Conservation (phyloP, 2,329 filamentous ascomycete genomes). For the Stenocarpella maydis region DNA sequence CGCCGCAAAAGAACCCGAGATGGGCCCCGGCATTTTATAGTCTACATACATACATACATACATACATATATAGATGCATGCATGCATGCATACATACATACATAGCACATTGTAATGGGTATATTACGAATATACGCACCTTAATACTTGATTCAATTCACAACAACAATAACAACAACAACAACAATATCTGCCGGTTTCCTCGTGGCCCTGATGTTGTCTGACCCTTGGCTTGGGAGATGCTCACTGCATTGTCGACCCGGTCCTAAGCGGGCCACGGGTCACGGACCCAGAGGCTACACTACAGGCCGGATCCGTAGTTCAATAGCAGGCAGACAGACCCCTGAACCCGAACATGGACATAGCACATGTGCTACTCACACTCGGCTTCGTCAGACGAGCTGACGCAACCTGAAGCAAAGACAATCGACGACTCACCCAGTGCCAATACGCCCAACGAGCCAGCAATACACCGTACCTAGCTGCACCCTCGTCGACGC, state of each 20-base stretch:
- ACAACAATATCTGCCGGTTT: background rate
- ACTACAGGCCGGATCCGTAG: constrained; percentile 22
- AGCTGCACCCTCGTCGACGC: background rate
- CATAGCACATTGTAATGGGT: constrained; percentile 36
- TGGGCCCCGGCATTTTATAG: background rate
- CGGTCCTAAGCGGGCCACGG: constrained; percentile 24
- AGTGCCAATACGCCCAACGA: background rate
- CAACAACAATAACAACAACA: background rate
- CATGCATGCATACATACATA: constrained; percentile 12
- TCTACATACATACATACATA: constrained; percentile 12
- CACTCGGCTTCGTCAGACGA: background rate
- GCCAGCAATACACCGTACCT: background rate
- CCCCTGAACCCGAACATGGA: constrained; percentile 1
- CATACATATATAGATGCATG: constrained; percentile 29
- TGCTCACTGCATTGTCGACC: background rate
- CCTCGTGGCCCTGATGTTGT: background rate
- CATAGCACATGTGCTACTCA: constrained; percentile 10
- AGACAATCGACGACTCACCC: background rate
- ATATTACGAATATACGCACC: constrained; percentile 30
- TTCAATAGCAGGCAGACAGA: constrained; percentile 10
- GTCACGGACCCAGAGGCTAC: constrained; percentile 7
- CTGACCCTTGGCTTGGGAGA: background rate
- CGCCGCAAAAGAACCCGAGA: constrained; percentile 1
- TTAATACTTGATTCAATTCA: constrained; percentile 32
- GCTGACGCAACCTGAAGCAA: background rate